These are phyloP conservation scores for Uromyces viciae-fabae DNA, from an alignment of 1,284 basidiomycete genomes.

Conservation along the genomic window DNA sequence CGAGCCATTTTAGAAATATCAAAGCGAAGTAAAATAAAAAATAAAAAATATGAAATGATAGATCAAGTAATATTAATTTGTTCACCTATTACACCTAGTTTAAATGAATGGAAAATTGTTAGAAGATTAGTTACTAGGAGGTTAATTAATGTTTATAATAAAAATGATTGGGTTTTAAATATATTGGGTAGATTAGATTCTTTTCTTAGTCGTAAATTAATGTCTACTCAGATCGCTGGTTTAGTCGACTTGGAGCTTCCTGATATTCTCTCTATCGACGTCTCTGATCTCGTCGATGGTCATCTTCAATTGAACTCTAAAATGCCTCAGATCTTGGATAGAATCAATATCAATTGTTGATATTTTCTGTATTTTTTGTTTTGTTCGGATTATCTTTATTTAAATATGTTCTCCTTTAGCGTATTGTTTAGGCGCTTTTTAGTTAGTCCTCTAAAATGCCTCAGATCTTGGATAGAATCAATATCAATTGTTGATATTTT, in stretches of 20 bases:
- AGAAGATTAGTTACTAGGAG: constrained; percentile 58
- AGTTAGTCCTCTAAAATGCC: constrained; percentile 17
- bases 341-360: constrained; percentile 26
- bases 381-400: too few species aligned
- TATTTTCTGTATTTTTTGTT: background rate
- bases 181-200: constrained; percentile 60
- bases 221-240: constrained; percentile 49
- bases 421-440: background rate
- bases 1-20: constrained; percentile 59
- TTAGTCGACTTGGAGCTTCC: constrained; percentile 48
- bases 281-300: constrained; percentile 49
- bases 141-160: constrained; percentile 59
- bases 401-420: background rate
- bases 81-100: constrained; percentile 58
- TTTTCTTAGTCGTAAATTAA: constrained; percentile 56
- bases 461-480: constrained; percentile 28
- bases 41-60: constrained; percentile 55
- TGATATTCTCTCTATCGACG: constrained; percentile 51
- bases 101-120: constrained; percentile 57
- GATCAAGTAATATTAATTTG: constrained; percentile 60
- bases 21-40: constrained; percentile 9
- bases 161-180: constrained; percentile 60
- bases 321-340: constrained; percentile 26
- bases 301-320: constrained; percentile 50
- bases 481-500: constrained; percentile 3